These are phyloP conservation scores for Kodamaea kaohsiungensis DNA, from an alignment of 805 yeast genomes.

Conservation along the genomic window DNA sequence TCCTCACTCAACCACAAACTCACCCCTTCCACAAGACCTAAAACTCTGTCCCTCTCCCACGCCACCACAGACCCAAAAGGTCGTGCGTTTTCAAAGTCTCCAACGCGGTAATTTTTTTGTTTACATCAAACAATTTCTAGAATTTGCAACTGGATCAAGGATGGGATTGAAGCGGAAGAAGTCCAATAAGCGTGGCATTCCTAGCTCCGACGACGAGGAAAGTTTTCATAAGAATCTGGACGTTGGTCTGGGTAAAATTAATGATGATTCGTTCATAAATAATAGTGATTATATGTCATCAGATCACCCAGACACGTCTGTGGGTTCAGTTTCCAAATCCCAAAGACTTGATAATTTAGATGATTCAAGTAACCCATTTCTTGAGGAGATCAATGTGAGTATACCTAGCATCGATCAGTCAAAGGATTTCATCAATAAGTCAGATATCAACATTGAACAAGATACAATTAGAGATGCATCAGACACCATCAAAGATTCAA, in stretches of 20 bases:
- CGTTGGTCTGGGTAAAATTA: neutral
- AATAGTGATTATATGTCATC: slow-evolving; percentile 35
- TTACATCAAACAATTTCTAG: neutral
- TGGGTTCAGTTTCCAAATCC: neutral
- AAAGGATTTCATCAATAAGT: neutral
- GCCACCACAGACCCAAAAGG: no score
- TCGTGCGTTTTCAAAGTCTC: slow-evolving; percentile 1
- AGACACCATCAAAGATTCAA: neutral
- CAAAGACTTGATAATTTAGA: slow-evolving; percentile 1
- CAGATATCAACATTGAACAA: neutral
- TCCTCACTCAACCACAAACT: no score
- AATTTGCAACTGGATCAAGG: neutral
- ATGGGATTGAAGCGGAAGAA: slow-evolving; percentile 9
- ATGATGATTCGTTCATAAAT: slow-evolving; percentile 37
- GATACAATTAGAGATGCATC: neutral
- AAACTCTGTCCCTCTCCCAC: no score
- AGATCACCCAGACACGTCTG: slow-evolving; percentile 10
- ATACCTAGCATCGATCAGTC: slow-evolving; percentile 1
- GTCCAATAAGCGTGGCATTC: slow-evolving; percentile 4
- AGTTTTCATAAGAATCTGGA: neutral
- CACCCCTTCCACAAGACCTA: no score
- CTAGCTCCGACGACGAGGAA: slow-evolving; percentile 8
- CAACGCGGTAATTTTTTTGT: slow-evolving; percentile 4
- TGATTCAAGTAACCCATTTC: slow-evolving; percentile 7
- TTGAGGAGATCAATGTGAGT: neutral